phyloP scores from a whole-genome alignment of 176 grass and related monocot species.

The Hordeum marinum region DNA sequence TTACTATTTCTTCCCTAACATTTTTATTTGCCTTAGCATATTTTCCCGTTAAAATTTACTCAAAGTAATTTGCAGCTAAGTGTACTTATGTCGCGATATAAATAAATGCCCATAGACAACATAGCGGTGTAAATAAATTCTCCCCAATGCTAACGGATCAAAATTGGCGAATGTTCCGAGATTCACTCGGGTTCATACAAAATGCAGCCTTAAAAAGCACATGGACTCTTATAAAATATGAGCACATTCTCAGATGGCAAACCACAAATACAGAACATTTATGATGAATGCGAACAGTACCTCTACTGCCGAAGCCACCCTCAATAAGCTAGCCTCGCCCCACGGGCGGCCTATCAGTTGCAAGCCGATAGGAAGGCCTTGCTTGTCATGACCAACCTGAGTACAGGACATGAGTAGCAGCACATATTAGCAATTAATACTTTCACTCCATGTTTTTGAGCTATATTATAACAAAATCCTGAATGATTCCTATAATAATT shows the following conservation, averaged over 20 bases:
- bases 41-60: background rate
- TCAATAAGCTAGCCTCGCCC: slow-evolving; percentile 91
- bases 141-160: background rate
- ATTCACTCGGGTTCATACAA: background rate
- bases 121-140: background rate
- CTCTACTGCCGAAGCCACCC: slow-evolving; percentile 82
- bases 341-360: slow-evolving; percentile 96
- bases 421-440: background rate
- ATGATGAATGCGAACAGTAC: slow-evolving; percentile 32
- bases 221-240: background rate
- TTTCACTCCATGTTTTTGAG: background rate
- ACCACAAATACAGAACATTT: background rate
- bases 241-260: background rate
- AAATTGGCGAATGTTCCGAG: background rate
- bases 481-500: background rate
- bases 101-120: background rate
- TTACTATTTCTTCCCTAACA: background rate
- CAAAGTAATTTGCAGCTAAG: background rate
- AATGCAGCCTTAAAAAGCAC: background rate
- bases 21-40: background rate
- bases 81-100: background rate
- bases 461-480: background rate
- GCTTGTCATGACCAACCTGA: slow-evolving; percentile 90
- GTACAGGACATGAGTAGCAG: slow-evolving; percentile 1
- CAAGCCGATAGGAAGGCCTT: slow-evolving; percentile 88